These are phyloP conservation scores for Ogataea allantospora DNA, from an alignment of 805 yeast species.

Conservation along the genomic window DNA sequence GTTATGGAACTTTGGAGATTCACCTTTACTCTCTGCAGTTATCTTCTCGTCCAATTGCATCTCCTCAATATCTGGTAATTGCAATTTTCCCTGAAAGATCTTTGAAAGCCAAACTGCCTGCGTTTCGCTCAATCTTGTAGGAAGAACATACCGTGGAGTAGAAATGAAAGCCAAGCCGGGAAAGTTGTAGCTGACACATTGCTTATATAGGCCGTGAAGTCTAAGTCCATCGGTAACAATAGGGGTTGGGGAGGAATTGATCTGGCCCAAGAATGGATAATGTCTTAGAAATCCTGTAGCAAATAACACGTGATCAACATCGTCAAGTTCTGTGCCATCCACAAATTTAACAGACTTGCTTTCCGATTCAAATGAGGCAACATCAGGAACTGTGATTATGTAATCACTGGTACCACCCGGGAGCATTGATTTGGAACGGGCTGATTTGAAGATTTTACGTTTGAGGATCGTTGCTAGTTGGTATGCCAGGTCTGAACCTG, in stretches of 20 bases:
- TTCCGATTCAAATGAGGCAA: constrained; percentile 38
- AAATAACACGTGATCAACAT: constrained; percentile 56
- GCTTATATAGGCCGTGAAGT: constrained; percentile 57
- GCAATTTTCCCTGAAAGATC: constrained; percentile 54
- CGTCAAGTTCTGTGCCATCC: constrained; percentile 46
- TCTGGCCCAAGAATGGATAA: constrained; percentile 51
- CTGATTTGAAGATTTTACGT: constrained; percentile 46
- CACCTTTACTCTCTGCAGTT: constrained; percentile 43
- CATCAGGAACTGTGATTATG: constrained; percentile 44
- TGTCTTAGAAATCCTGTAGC: constrained; percentile 72
- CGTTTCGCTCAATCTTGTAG: constrained; percentile 58
- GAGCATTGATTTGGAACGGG: constrained; percentile 43
- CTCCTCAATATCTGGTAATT: constrained; percentile 46
- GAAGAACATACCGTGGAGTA: constrained; percentile 58
- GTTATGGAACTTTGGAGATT: constrained; percentile 47
- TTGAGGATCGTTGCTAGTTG: constrained; percentile 50
- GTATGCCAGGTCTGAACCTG: constrained; percentile 69
- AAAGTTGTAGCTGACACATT: constrained; percentile 54
- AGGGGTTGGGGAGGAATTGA: constrained; percentile 29
- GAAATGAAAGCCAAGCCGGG: constrained; percentile 67
- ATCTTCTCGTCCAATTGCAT: constrained; percentile 45
- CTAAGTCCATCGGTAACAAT: constrained; percentile 48
- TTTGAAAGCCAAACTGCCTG: constrained; percentile 70
- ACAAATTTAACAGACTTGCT: constrained; percentile 41
- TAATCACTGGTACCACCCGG: constrained; percentile 45